phyloP scores from a whole-genome alignment of 2,329 filamentous ascomycete species.

The Allantophomopsis lycopodina region DNA sequence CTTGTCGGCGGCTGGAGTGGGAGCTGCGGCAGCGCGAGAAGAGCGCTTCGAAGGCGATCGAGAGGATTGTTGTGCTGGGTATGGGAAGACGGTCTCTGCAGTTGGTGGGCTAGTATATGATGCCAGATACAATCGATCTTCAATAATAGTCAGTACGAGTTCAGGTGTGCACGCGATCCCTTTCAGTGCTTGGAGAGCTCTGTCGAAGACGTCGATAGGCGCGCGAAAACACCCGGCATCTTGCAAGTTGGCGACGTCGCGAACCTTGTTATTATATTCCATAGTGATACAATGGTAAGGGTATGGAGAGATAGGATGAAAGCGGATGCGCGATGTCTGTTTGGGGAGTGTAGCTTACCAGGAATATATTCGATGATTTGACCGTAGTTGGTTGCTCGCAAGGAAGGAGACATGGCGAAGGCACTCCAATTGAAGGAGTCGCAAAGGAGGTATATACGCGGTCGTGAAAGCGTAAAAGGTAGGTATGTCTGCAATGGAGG shows the following conservation, averaged over 20 bases:
- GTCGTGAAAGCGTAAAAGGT: constrained; percentile 1
- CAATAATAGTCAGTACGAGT: constrained; percentile 8
- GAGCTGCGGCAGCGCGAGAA: constrained; percentile 46
- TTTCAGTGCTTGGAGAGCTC: no score
- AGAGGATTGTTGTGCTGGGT: constrained; percentile 40
- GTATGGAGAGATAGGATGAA: no score
- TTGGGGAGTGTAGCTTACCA: constrained; percentile 39
- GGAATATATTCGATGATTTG: constrained; percentile 95
- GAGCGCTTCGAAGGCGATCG: constrained; percentile 65
- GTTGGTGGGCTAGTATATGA: constrained; percentile 77
- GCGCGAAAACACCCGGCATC: no score
- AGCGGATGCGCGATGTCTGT: no score
- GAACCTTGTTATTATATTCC: no score
- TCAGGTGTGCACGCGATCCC: no score
- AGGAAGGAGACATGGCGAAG: constrained; percentile 27
- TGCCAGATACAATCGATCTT: constrained; percentile 90
- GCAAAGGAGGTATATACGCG: not conserved
- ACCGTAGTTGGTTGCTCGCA: constrained; percentile 49
- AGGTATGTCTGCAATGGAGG: no score
- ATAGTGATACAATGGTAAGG: no score
- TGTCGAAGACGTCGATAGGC: no score
- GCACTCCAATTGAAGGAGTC: not conserved
- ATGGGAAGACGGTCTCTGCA: constrained; percentile 75
- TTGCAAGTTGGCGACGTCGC: no score
- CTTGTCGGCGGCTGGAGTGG: constrained; percentile 30